Evolutionary conservation across 1,139 yeast genomes (phyloP).

Genomic region (Meyerozyma athensensis): DNA sequence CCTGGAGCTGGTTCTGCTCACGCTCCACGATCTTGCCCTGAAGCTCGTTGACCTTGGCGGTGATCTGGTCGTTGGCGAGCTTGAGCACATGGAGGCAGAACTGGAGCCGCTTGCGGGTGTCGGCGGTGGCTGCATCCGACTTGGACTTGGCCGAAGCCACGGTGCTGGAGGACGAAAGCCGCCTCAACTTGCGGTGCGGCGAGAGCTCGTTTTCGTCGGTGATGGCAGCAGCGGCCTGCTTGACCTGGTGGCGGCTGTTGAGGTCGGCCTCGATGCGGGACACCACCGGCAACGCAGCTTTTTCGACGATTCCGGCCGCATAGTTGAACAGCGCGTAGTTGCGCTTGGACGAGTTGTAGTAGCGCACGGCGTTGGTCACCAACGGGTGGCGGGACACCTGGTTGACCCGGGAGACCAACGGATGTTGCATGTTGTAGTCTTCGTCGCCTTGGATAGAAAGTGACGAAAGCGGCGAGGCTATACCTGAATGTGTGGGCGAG

Average conservation of each 20-base stretch:
- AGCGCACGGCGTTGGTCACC: constrained; percentile 55
- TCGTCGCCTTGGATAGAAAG: constrained; percentile 3
- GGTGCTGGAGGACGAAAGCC: constrained; percentile 1
- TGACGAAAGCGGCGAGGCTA: constrained; percentile 2
- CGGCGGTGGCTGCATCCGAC: constrained; percentile 22
- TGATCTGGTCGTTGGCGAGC: constrained; percentile 70
- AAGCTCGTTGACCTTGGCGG: constrained; percentile 55
- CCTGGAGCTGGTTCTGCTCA: constrained; percentile 14
- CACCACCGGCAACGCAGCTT: constrained; percentile 57
- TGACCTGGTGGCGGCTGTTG: constrained; percentile 34
- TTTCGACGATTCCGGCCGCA: constrained; percentile 64
- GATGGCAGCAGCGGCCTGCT: constrained; percentile 11
- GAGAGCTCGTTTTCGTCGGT: neutral
- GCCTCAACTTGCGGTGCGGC: constrained; percentile 2
- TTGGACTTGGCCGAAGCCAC: neutral
- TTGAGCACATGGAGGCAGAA: constrained; percentile 70
- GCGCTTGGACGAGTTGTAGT: constrained; percentile 52
- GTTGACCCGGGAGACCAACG: constrained; percentile 41
- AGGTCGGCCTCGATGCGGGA: constrained; percentile 45
- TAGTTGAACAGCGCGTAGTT: constrained; percentile 57
- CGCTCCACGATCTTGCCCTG: constrained; percentile 38
- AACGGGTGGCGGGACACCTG: constrained; percentile 44
- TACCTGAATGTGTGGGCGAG: neutral
- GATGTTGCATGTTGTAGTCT: constrained; percentile 24
- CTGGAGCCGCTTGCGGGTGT: constrained; percentile 60